Percentiles rank a stretch among this genome's conserved stretches.
Conservation (phyloP, 2,329 filamentous ascomycete species). For the Aspergillus phoenicis region DNA sequence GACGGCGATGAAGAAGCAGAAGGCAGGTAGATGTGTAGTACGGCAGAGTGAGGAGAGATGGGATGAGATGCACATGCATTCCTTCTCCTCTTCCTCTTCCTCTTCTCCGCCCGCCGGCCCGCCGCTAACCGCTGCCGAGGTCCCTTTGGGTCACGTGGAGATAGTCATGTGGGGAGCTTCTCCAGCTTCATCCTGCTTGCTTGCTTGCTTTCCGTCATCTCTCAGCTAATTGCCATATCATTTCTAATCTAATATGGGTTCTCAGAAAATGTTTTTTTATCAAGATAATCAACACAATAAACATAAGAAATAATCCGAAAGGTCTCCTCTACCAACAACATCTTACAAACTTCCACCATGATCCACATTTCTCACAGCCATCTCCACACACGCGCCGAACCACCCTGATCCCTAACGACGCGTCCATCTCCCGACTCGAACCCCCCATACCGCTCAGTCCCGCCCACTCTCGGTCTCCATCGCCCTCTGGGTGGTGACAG, state of each 20-base stretch:
- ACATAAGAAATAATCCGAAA: neutral
- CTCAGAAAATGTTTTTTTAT: too few species aligned
- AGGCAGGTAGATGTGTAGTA: neutral
- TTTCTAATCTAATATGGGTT: too few species aligned
- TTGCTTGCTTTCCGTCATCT: too few species aligned
- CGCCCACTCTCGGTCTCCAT: neutral
- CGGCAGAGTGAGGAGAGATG: too few species aligned
- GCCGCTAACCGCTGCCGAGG: conserved; percentile 5
- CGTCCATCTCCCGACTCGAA: neutral
- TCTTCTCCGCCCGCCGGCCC: conserved; percentile 5
- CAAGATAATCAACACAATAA: neutral
- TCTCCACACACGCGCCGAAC: neutral
- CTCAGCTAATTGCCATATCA: too few species aligned
- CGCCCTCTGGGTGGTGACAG: neutral
- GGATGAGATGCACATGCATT: neutral
- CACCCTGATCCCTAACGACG: too few species aligned
- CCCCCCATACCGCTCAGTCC: neutral
- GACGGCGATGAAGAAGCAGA: too few species aligned
- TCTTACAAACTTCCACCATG: too few species aligned
- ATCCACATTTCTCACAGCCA: neutral
- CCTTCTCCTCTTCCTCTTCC: neutral
- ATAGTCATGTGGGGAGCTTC: too few species aligned
- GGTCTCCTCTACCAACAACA: too few species aligned
- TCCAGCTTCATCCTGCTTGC: too few species aligned
- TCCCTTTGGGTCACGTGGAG: neutral